Base-by-base conservation (phyloP, 1,284 basidiomycete species). In the Sporisorium graminicola region DNA sequence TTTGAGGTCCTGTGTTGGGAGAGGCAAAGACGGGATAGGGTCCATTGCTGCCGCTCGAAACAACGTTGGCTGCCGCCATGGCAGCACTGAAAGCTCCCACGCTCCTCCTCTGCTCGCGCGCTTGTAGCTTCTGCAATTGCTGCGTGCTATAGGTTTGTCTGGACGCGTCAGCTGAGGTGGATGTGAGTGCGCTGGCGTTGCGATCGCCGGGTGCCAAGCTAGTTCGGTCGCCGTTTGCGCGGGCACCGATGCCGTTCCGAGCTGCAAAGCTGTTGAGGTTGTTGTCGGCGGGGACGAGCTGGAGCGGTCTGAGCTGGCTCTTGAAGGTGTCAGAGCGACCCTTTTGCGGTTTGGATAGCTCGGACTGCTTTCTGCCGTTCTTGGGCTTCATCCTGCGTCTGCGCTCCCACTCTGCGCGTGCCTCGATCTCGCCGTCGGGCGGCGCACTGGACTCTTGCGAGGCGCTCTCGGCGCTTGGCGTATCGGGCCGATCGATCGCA, bases 401-500 rank as follows among this genome's bases (percentile, higher is more conserved):
- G 16, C 80, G 70, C 53, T 83, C 82, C 82, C 82, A 83, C 43
- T 83, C 82, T 27, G 82, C 81, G 29, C 79, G 66, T 20, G 82
- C 82, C 50, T 84, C 82, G 8, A 83, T 71, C 53, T 84, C 82
- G 43, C 82, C 82, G 20, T 83, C 82, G 6, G 82, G 82, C 20
- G 82, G 82, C 27, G 82, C 80, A 51, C 79, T 80, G 9, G 80
- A 68, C 63, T 80, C 80, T 13, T 72, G 61, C 2, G 77, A 74
- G 2, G 61, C 62, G 43, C 74, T 72, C 29, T 81, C 80, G 14
- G 50, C 50, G 43, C 74, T 77, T 2, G 65, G 59, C 1, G 70
- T 66, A 18, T 65, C 54, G 13, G 70, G 43, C 7, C 64, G 37
- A 33, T 74, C 65, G 2, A 52, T 56, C 5, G 56, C 26, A 12